Evolutionary conservation across 2,329 filamentous ascomycete species (phyloP), one percentile per base, ranked within the genome.

Genomic region (Alternaria hordeiaustralica): DNA sequence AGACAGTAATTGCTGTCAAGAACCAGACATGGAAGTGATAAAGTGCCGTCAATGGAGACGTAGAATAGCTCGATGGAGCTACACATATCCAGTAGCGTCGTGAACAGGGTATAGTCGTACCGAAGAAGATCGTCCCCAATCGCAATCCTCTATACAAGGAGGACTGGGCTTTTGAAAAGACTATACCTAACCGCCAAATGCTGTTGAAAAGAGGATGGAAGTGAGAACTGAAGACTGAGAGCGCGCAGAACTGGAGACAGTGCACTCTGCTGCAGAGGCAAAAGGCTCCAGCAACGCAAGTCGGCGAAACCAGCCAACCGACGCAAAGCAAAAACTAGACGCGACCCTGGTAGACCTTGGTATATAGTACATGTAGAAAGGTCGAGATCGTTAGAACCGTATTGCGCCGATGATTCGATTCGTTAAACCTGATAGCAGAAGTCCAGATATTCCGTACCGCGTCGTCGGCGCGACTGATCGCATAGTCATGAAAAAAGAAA

Each of bases 281-380:
- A 54, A 61, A 28, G 55, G 56, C 64, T 55, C 56, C 64, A 57
- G 63, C 56, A 67, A 69, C 28, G 49, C 62, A 65, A 70, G 60
- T 66, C 70, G 68, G 72, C 68, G 62, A 71, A 66, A 66, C 71
- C 70, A 69, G 69, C 74, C 70, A 53, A 71, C 68, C 73, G 71
- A 71, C 65, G 69, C 67, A 62, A 67, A 68, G 63, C 60, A 62
- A 63, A 67, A 67, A 67, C 60, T 67, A 73, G 69, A 74, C 70
- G 66, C 65, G 70, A 61, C 47, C 64, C 62, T 61, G 59, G 64
- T 59, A 72, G 71, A 72, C 75, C 75, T 74, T 73, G 75, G 63
- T 70, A 78, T 78, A 78, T 78, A 79, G 70, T 79, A 79, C 77
- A 79, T 66, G 73, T 71, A 70, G 66, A 65, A 75, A 67, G 68